phyloP scores from a whole-genome alignment of 345 rosid species.

The Salix suchowensis region DNA sequence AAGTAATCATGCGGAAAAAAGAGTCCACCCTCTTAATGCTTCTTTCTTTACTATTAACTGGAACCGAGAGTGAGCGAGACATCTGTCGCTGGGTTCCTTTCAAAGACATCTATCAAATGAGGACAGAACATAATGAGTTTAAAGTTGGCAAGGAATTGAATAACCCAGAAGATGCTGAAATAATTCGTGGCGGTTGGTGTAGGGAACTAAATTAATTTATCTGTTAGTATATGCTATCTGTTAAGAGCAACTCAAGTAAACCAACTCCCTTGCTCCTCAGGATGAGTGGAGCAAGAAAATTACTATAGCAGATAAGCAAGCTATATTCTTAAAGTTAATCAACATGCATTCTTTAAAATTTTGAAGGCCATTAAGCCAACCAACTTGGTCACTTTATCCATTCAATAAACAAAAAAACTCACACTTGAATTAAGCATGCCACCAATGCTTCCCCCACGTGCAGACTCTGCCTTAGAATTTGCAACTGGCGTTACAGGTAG shows the following conservation, averaged over 20 bases:
- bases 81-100: constrained; percentile 47
- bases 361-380: background rate
- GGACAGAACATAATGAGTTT: background rate
- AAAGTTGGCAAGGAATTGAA: background rate
- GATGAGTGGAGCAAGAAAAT: background rate
- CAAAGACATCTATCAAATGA: constrained; percentile 18
- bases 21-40: constrained; percentile 73
- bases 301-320: background rate
- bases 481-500: constrained; percentile 57
- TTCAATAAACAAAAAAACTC: background rate
- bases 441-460: constrained; percentile 36
- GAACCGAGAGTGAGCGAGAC: constrained; percentile 81
- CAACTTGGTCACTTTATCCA: background rate
- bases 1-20: constrained; percentile 78
- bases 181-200: background rate
- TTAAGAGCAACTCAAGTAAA: background rate
- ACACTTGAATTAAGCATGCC: constrained; percentile 39
- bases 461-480: constrained; percentile 43
- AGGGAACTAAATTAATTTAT: background rate
- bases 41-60: constrained; percentile 58
- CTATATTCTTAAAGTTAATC: background rate
- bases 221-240: background rate
- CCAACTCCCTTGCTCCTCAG: background rate
- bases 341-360: background rate
- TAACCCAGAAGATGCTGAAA: background rate